phyloP scores from a whole-genome alignment of 2,329 filamentous ascomycete genomes.

The Xylaria sp. region DNA sequence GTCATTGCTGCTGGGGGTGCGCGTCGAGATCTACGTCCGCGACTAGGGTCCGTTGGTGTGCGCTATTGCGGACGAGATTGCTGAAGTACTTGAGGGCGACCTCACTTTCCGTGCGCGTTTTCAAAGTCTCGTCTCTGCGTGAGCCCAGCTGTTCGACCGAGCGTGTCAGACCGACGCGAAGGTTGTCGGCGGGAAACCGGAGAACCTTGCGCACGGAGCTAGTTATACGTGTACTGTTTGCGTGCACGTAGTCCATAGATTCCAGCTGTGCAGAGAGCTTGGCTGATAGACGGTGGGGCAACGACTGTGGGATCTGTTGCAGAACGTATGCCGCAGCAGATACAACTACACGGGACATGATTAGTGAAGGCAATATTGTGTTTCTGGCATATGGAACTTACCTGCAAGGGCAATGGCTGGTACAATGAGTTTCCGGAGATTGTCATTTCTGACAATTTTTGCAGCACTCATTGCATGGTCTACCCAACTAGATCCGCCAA shows the following conservation, averaged over 20 bases:
- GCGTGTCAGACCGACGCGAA: constrained; percentile 84
- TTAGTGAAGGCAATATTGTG: constrained; percentile 32
- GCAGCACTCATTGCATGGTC: constrained; percentile 85
- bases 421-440: constrained; percentile 81
- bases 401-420: constrained; percentile 83
- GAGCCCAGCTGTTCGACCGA: constrained; percentile 84
- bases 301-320: constrained; percentile 86
- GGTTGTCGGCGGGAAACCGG: constrained; percentile 85
- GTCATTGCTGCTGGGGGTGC: constrained; percentile 54
- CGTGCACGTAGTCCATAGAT: constrained; percentile 90
- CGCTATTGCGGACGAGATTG: constrained; percentile 78
- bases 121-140: constrained; percentile 84
- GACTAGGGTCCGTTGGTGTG: constrained; percentile 62
- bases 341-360: constrained; percentile 63
- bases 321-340: constrained; percentile 84
- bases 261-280: constrained; percentile 86
- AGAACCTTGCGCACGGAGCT: constrained; percentile 89
- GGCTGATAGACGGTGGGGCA: constrained; percentile 83
- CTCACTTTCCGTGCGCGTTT: constrained; percentile 84
- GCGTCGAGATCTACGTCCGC: constrained; percentile 66
- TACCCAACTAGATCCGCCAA: constrained; percentile 89
- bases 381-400: constrained; percentile 61
- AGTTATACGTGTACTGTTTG: constrained; percentile 86
- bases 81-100: constrained; percentile 90
- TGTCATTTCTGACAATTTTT: constrained; percentile 83